phyloP scores from a whole-genome alignment of 2,329 filamentous ascomycete genomes.

The Sarocladium brachiariae region DNA sequence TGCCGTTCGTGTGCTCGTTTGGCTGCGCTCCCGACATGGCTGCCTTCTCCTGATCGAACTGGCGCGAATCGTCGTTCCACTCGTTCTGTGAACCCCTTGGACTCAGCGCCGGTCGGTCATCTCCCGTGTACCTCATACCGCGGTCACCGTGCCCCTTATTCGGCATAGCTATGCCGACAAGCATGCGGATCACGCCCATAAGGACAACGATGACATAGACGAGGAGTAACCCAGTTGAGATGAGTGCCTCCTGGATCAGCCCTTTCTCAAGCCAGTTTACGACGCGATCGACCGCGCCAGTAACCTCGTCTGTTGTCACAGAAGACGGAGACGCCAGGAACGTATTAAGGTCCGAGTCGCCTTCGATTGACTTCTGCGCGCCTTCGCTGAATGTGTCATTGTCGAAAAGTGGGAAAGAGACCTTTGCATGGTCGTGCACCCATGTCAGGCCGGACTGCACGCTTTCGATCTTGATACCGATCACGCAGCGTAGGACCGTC shows the following conservation, averaged over 20 bases:
- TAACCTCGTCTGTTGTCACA: constrained; percentile 74
- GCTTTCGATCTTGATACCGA: constrained; percentile 76
- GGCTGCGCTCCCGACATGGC: constrained; percentile 3
- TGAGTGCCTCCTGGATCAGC: constrained; percentile 71
- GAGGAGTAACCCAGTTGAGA: constrained; percentile 66
- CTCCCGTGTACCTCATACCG: constrained; percentile 28
- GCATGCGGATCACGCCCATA: constrained; percentile 62
- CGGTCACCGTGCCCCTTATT: constrained; percentile 51
- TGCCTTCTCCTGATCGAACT: constrained; percentile 21
- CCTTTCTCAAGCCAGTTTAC: constrained; percentile 58
- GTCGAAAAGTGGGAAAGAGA: constrained; percentile 70
- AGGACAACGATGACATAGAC: constrained; percentile 75
- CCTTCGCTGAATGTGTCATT: constrained; percentile 80
- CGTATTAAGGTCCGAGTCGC: constrained; percentile 52
- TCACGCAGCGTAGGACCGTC: constrained; percentile 78
- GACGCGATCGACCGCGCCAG: constrained; percentile 65
- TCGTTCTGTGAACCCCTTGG: constrained; percentile 14
- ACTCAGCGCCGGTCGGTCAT: constrained; percentile 21
- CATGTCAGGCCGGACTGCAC: constrained; percentile 89
- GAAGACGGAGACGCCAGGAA: constrained; percentile 74
- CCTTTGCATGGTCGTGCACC: constrained; percentile 80
- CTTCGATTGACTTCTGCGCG: constrained; percentile 53
- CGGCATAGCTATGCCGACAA: constrained; percentile 51
- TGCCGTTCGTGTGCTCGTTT: background rate
- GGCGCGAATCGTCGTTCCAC: background rate